A percentile compares a stretch with the other conserved stretches of the same genome.
phyloP scores from a whole-genome alignment of 345 rosid species.

The Raphanus raphanistrum region DNA sequence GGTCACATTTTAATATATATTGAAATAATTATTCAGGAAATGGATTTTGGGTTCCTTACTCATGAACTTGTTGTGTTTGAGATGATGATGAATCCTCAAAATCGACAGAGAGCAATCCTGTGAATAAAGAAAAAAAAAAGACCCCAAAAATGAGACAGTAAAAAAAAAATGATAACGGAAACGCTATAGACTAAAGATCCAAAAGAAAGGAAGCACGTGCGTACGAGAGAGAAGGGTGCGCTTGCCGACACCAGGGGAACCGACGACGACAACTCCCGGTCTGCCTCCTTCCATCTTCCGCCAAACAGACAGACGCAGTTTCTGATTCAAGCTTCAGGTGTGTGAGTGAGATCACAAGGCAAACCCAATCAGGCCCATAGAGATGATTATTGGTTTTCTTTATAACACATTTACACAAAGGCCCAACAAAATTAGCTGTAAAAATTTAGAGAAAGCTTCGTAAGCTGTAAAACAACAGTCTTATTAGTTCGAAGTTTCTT shows the following conservation, averaged over 20 bases:
- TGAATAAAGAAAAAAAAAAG: slow-evolving; percentile 5
- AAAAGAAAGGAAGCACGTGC: slow-evolving; percentile 38
- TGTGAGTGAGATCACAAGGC: too few species aligned
- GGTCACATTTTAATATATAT: background rate
- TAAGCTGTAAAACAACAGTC: too few species aligned
- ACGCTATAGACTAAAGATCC: background rate
- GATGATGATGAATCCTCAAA: slow-evolving; percentile 54
- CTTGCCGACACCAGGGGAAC: slow-evolving; percentile 80
- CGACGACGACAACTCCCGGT: slow-evolving; percentile 70
- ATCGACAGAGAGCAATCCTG: slow-evolving; percentile 66
- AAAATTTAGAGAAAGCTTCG: too few species aligned
- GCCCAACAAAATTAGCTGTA: too few species aligned
- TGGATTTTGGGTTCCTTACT: slow-evolving; percentile 28
- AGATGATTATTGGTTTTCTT: too few species aligned
- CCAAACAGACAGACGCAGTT: too few species aligned
- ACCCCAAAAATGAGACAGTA: background rate
- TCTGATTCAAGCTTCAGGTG: too few species aligned
- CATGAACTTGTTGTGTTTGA: slow-evolving; percentile 34
- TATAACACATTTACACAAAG: too few species aligned
- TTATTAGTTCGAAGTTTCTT: too few species aligned
- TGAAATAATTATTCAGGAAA: too few species aligned
- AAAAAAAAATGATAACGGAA: too few species aligned
- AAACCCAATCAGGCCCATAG: too few species aligned
- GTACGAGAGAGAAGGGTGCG: slow-evolving; percentile 85
- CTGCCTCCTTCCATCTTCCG: slow-evolving; percentile 15